Conservation (phyloP, 2,329 filamentous ascomycete species). For the Penicillium sp. region DNA sequence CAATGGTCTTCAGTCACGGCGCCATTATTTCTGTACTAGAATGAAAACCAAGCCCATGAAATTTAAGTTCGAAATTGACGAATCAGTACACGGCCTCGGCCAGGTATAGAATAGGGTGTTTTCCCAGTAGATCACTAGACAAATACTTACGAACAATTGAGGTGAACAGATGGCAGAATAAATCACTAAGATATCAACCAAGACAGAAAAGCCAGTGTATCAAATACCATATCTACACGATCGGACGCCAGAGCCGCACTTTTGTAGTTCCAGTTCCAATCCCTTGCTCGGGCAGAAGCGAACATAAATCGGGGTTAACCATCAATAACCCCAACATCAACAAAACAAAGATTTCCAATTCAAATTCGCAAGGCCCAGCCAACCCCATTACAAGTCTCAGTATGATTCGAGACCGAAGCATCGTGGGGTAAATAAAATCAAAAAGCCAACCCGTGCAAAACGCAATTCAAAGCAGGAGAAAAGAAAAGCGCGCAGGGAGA, state of each 20-base stretch:
- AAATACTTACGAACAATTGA: too few relatives aligned
- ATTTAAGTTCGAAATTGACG: background rate
- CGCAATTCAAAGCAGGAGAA: conserved; percentile 7
- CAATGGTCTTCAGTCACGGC: conserved; percentile 2
- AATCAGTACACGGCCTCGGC: too few relatives aligned
- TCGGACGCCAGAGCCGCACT: conserved; percentile 23
- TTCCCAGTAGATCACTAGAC: too few relatives aligned
- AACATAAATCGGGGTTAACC: conserved; percentile 1
- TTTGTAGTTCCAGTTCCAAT: conserved; percentile 18
- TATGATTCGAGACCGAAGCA: background rate
- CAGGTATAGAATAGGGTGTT: too few relatives aligned
- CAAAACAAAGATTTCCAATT: conserved; percentile 1
- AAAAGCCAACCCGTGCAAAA: conserved; percentile 16
- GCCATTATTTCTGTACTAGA: conserved; percentile 24
- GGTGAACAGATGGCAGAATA: conserved; percentile 7
- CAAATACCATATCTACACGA: conserved; percentile 27
- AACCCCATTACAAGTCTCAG: too few relatives aligned
- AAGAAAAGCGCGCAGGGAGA: conserved; percentile 5
- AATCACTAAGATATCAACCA: conserved; percentile 8
- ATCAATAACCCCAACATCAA: background rate
- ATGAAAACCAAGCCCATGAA: conserved; percentile 12
- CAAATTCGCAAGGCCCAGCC: background rate
- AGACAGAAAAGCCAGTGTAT: conserved; percentile 19
- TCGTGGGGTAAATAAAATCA: conserved; percentile 3
- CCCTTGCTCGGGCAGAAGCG: conserved; percentile 9